A percentile compares a stretch with the other conserved stretches of the same genome.
phyloP scores from a whole-genome alignment of 768 basidiomycete genomes.

The Leccinellum albellum region DNA sequence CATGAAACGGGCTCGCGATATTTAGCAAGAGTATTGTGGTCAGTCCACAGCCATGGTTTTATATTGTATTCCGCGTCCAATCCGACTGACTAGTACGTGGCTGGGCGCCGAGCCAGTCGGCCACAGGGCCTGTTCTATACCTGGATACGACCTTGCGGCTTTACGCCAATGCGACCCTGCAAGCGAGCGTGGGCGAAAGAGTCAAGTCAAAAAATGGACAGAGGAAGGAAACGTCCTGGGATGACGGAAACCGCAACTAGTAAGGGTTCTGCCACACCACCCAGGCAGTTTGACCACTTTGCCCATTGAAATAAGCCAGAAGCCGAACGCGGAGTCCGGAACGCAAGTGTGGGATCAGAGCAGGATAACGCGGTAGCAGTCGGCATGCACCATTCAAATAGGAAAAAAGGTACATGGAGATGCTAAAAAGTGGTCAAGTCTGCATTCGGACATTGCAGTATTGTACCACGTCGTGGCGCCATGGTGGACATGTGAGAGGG shows the following conservation, averaged over 20 bases:
- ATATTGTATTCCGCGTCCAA: not conserved
- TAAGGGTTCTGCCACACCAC: slow-evolving; percentile 15
- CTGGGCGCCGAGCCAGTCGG: not conserved
- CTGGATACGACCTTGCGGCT: slow-evolving; percentile 16
- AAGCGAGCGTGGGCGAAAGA: slow-evolving; percentile 2
- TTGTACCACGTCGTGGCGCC: not conserved
- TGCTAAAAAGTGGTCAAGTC: slow-evolving; percentile 3
- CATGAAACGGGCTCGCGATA: not conserved
- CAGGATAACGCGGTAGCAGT: not conserved
- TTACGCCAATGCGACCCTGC: slow-evolving; percentile 1
- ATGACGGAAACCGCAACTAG: slow-evolving; percentile 17
- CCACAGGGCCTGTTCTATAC: slow-evolving; percentile 7
- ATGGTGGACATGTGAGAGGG: slow-evolving; percentile 4
- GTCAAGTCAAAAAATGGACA: slow-evolving; percentile 10
- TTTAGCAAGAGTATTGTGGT: not conserved
- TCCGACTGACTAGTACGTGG: slow-evolving; percentile 5
- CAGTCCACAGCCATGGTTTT: not conserved
- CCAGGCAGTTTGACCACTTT: slow-evolving; percentile 1
- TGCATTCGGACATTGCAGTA: not conserved
- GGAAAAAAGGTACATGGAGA: not conserved
- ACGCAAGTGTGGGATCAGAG: slow-evolving; percentile 2
- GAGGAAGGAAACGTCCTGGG: not conserved
- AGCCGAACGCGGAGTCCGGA: not conserved
- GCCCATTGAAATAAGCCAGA: slow-evolving; percentile 5
- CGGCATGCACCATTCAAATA: not conserved